Base-by-base conservation (phyloP, 768 basidiomycete genomes). In the Wakefieldia striispora region DNA sequence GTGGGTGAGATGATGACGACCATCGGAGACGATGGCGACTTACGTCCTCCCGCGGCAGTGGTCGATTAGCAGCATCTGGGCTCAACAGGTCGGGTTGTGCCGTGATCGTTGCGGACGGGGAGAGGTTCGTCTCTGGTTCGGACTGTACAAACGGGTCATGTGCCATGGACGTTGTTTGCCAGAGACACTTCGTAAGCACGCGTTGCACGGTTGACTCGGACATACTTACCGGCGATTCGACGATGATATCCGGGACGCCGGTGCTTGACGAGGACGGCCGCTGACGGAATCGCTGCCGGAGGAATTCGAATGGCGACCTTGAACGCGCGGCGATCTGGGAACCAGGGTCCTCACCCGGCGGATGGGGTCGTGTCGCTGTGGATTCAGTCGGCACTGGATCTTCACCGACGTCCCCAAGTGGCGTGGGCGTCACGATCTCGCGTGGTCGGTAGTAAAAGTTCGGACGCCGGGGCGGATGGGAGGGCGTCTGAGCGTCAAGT, bases 161-260 rank as follows among this genome's bases (percentile, higher is more conserved):
- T 11, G 10, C 8, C 5, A 11, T 24, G 24, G 24, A 24, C 24
- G 24, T 24, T 24, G 24, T 24, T 24, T 3, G 4, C 24, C 3
- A 24, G 7, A 24, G 7, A 24, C 7, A 24, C 27, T 12, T 29
- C 29, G 13, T 29, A 13, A 29, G 29, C 12, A 29, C 29, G 11
- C 29, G 11, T 12, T 29, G 10, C 29, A 13, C 4, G 29, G 29
- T 3, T 45, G 10, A 8, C 1, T 9, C 6, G 8, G 27, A 21
- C n/a, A 19, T 26, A 19, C 63, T 72, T 56, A 79, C 78, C 12
- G 78, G 79, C 14, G 78, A 70, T 59, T 77, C 70, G 26, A 80
- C 68, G 33, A 72, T 53, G 45, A 79, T 79, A 33, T 69, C 66
- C 3, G 72, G 73, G 17, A 78, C 66, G 13, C 51, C 38, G 17